Conservation (phyloP, 2,329 filamentous ascomycete species). For the Fusarium agapanthi region DNA sequence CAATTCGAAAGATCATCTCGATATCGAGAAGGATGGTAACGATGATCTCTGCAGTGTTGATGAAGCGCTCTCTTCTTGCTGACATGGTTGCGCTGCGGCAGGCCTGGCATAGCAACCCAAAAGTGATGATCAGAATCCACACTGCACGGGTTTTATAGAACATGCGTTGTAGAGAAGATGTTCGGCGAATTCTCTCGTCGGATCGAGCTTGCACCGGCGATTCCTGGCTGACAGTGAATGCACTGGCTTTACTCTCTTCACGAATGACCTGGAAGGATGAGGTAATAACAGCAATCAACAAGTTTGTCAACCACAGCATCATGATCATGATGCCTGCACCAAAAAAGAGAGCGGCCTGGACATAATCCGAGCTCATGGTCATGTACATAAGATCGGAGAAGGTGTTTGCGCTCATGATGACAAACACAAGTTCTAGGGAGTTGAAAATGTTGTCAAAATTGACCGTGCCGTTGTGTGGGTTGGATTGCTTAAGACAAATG, state of each 20-base stretch:
- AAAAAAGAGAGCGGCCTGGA: constrained; percentile 82
- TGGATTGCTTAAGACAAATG: constrained; percentile 79
- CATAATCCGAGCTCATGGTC: constrained; percentile 89
- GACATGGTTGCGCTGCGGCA: constrained; percentile 82
- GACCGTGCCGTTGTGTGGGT: constrained; percentile 85
- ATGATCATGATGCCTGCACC: constrained; percentile 83
- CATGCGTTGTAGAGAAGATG: constrained; percentile 68
- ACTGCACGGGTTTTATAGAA: constrained; percentile 79
- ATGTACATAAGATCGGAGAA: constrained; percentile 96
- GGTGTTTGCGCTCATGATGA: constrained; percentile 98
- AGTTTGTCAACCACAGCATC: constrained; percentile 95
- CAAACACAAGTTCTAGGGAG: constrained; percentile 92
- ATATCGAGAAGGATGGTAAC: constrained; percentile 81
- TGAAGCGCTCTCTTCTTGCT: constrained; percentile 65
- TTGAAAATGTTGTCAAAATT: constrained; percentile 96
- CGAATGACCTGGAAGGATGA: constrained; percentile 98
- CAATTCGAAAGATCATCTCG: constrained; percentile 84
- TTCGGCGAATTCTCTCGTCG: constrained; percentile 50
- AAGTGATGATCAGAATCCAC: constrained; percentile 84
- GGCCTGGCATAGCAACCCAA: constrained; percentile 81
- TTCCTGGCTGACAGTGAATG: constrained; percentile 82
- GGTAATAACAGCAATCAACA: constrained; percentile 95
- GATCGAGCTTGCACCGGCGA: constrained; percentile 46
- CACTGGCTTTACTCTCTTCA: constrained; percentile 93
- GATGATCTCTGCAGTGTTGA: constrained; percentile 75